These are phyloP conservation scores for Talaromyces atroroseus DNA, from an alignment of 2,329 filamentous ascomycete species.

Conservation along the genomic window DNA sequence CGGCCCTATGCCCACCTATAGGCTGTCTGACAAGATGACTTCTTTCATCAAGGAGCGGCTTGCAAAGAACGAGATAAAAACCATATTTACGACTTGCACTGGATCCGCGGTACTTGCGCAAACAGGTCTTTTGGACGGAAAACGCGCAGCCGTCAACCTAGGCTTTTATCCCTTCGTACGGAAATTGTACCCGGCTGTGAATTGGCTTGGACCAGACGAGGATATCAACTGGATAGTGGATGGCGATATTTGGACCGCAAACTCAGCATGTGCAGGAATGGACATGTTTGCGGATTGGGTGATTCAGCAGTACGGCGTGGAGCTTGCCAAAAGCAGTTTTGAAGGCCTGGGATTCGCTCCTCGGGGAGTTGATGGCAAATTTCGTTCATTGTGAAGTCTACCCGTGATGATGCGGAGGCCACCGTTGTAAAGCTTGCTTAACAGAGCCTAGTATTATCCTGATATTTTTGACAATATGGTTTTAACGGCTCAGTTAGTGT, in stretches of 20 bases:
- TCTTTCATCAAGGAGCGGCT: conserved; percentile 6
- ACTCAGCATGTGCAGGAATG: conserved; percentile 7
- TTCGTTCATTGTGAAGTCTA: background rate
- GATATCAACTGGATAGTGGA: conserved; percentile 10
- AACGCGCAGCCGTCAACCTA: conserved; percentile 3
- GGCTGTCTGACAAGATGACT: conserved; percentile 4
- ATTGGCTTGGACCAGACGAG: conserved; percentile 1
- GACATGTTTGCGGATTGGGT: conserved; percentile 14
- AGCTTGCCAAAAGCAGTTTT: conserved; percentile 4
- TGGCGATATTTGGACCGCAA: conserved; percentile 10
- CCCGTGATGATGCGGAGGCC: background rate
- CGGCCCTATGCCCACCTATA: conserved; percentile 1
- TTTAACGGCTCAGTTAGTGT: background rate
- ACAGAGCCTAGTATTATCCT: background rate
- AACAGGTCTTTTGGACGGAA: conserved; percentile 12
- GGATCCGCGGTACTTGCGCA: conserved; percentile 10
- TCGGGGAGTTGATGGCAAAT: conserved; percentile 5
- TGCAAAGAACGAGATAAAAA: conserved; percentile 10
- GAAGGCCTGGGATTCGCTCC: background rate
- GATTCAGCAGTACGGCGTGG: conserved; percentile 2
- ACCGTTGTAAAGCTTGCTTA: background rate
- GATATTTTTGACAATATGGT: background rate
- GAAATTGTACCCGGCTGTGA: conserved; percentile 6
- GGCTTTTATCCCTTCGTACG: background rate
- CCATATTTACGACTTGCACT: conserved; percentile 12